Conservation (phyloP, 2,329 filamentous ascomycete genomes). For the Penicillium psychrosexuale region DNA sequence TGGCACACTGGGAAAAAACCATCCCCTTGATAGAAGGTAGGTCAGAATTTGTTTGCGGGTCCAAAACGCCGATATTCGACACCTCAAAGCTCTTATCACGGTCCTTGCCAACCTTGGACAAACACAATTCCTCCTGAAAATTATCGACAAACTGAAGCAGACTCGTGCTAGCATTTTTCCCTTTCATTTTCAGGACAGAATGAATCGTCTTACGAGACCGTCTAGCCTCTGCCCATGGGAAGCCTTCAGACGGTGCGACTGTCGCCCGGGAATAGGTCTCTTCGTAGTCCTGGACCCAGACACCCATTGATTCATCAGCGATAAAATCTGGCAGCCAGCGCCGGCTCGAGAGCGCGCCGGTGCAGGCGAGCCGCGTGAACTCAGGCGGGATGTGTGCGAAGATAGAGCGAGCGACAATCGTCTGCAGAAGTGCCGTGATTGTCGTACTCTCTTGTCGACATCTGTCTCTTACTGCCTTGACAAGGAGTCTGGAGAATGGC, state of each 20-base stretch:
- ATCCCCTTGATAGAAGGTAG: slow-evolving; percentile 38
- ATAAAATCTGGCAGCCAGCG: slow-evolving; percentile 36
- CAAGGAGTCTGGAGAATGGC: slow-evolving; percentile 30
- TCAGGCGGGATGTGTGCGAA: slow-evolving; percentile 31
- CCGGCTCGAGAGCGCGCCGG: slow-evolving; percentile 40
- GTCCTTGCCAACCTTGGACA: slow-evolving; percentile 38
- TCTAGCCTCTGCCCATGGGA: slow-evolving; percentile 36
- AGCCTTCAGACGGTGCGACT: slow-evolving; percentile 13
- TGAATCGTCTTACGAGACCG: slow-evolving; percentile 32
- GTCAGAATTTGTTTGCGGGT: slow-evolving; percentile 8
- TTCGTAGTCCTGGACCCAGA: slow-evolving; percentile 36
- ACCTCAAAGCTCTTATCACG: slow-evolving; percentile 44
- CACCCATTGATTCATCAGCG: slow-evolving; percentile 38
- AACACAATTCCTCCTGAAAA: slow-evolving; percentile 37
- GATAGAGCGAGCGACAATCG: slow-evolving; percentile 38
- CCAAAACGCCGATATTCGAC: slow-evolving; percentile 47
- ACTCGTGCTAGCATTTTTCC: slow-evolving; percentile 35
- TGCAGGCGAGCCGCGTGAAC: slow-evolving; percentile 32
- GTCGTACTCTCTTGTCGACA: slow-evolving; percentile 42
- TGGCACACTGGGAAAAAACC: slow-evolving; percentile 47
- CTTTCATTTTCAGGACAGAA: slow-evolving; percentile 24
- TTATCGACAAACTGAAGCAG: slow-evolving; percentile 44
- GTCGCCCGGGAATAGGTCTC: slow-evolving; percentile 28
- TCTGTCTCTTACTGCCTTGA: slow-evolving; percentile 28
- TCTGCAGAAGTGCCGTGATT: slow-evolving; percentile 43